Conservation (phyloP, 495 filamentous ascomycete genomes). For the Pseudotulostoma volvatum region DNA sequence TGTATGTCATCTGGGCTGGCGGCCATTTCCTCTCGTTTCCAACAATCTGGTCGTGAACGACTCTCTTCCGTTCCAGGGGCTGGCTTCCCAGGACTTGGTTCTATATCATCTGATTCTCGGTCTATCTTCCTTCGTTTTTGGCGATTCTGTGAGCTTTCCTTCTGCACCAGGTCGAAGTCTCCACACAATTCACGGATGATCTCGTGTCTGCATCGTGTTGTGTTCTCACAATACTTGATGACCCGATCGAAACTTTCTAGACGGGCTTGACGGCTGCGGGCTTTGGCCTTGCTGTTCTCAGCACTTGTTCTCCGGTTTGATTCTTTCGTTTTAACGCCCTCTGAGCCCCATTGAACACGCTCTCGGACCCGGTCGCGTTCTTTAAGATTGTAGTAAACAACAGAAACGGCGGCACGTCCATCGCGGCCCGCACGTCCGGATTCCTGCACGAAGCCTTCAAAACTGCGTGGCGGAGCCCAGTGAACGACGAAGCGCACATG, state of each 20-base stretch:
- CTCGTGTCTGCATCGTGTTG: slow-evolving; percentile 54
- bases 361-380: slow-evolving; percentile 62
- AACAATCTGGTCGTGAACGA: no score
- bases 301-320: slow-evolving; percentile 5
- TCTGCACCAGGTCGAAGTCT: slow-evolving; percentile 34
- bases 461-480: slow-evolving; percentile 81
- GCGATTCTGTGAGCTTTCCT: slow-evolving; percentile 13
- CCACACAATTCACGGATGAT: slow-evolving; percentile 71
- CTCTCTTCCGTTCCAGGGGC: no score
- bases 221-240: slow-evolving; percentile 67
- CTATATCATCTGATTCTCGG: background rate
- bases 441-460: slow-evolving; percentile 94
- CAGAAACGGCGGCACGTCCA: slow-evolving; percentile 67
- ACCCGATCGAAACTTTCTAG: slow-evolving; percentile 38
- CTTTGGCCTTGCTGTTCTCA: slow-evolving; percentile 4
- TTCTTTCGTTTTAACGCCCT: slow-evolving; percentile 2
- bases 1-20: background rate
- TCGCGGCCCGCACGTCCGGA: slow-evolving; percentile 83
- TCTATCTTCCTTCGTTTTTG: background rate
- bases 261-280: slow-evolving; percentile 17
- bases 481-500: slow-evolving; percentile 88
- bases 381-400: slow-evolving; percentile 75
- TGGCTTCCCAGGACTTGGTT: no score
- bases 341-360: slow-evolving; percentile 21
- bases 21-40: slow-evolving; percentile 1